A percentile compares a stretch with the other conserved stretches of the same genome.
Conservation (phyloP, 2,329 filamentous ascomycete species). For the Venturia oleaginea region DNA sequence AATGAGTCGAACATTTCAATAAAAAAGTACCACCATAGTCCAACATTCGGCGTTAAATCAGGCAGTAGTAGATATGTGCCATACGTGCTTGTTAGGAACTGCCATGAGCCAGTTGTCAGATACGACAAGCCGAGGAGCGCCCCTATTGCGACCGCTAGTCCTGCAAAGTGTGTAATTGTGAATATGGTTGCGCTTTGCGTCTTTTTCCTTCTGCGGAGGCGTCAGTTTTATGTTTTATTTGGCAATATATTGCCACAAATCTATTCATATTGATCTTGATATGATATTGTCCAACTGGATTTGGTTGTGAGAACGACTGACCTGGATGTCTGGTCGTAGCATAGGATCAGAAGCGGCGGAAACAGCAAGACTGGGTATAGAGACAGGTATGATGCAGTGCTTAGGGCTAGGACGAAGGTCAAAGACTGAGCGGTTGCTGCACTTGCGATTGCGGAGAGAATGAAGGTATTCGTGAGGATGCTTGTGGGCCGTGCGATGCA, state of each 20-base stretch:
- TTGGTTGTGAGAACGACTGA: background rate
- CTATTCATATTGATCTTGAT: constrained; percentile 16
- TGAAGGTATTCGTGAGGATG: constrained; percentile 80
- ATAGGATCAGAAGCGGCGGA: constrained; percentile 70
- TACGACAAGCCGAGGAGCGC: constrained; percentile 63
- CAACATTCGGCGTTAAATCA: constrained; percentile 89
- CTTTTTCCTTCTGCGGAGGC: constrained; percentile 21
- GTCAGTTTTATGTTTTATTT: background rate
- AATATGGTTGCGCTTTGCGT: constrained; percentile 38
- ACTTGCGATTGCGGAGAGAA: constrained; percentile 73
- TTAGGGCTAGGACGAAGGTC: constrained; percentile 73
- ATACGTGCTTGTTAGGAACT: constrained; percentile 83
- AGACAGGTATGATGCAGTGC: constrained; percentile 82
- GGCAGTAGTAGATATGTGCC: constrained; percentile 84
- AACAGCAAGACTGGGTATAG: constrained; percentile 86
- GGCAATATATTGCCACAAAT: background rate
- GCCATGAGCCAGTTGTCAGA: constrained; percentile 71
- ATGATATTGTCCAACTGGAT: background rate
- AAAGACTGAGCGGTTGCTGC: constrained; percentile 63
- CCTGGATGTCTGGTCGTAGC: constrained; percentile 50
- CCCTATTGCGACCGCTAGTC: constrained; percentile 47
- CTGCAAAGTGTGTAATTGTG: constrained; percentile 41
- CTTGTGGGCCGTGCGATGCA: constrained; percentile 85
- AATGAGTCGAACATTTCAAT: constrained; percentile 99
- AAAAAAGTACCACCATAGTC: constrained; percentile 99